phyloP scores from a whole-genome alignment of 305 asterid genomes.

The Ilex paraguariensis region DNA sequence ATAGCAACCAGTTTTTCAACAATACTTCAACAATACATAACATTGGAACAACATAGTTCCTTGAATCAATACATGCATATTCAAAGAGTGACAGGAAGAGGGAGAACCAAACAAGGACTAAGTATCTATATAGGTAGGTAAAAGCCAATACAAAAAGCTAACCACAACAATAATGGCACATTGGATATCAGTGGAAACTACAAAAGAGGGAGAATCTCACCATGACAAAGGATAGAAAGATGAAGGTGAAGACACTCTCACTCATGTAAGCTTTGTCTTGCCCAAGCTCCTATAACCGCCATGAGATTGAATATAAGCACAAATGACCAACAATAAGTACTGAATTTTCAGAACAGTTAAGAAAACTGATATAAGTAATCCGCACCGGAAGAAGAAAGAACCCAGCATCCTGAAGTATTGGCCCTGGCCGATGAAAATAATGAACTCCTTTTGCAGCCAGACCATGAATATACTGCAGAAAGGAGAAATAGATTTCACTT shows the following conservation, averaged over 20 bases:
- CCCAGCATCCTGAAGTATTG: constrained; percentile 81
- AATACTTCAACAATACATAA: no score
- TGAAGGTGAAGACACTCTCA: constrained; percentile 71
- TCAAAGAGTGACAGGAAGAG: no score
- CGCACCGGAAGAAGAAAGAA: constrained; percentile 89
- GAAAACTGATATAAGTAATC: constrained; percentile 1
- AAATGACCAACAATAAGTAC: neutral
- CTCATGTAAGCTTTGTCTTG: constrained; percentile 80
- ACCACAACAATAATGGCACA: no score
- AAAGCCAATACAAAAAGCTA: no score
- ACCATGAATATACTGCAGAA: constrained; percentile 79
- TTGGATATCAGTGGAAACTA: neutral
- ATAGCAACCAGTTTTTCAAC: no score
- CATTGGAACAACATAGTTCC: no score
- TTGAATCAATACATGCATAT: no score
- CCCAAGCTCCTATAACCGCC: constrained; percentile 70
- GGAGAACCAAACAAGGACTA: no score
- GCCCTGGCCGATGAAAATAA: constrained; percentile 94
- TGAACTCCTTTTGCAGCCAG: constrained; percentile 95
- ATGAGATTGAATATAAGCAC: neutral
- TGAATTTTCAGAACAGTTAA: no score
- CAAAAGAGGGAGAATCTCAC: constrained; percentile 34
- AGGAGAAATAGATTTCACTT: constrained; percentile 8
- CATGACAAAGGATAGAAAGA: constrained; percentile 73
- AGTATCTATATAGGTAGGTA: no score